A percentile compares a stretch with the other conserved stretches of the same genome.
Conservation (phyloP, 176 grass and related monocot species). For the Juncus effusus region DNA sequence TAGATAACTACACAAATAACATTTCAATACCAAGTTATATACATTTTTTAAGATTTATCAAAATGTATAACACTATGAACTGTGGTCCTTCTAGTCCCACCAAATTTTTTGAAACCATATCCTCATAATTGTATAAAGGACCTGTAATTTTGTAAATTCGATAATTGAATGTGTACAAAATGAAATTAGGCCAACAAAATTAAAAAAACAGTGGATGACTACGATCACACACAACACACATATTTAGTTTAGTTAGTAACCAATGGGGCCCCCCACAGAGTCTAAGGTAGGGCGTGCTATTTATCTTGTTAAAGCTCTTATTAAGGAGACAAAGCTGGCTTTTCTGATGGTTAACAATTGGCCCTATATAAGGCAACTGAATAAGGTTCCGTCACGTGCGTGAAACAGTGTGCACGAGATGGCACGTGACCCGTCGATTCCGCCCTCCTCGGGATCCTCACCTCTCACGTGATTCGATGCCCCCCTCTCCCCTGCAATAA, state of each 20-base stretch:
- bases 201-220: too few species aligned
- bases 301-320: slow-evolving; percentile 24
- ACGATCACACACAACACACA: too few species aligned
- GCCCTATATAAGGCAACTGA: slow-evolving; percentile 5
- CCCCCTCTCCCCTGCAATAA: neutral
- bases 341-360: slow-evolving; percentile 29
- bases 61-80: too few species aligned
- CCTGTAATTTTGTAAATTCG: too few species aligned
- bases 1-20: too few species aligned
- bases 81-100: too few species aligned
- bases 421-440: slow-evolving; percentile 65
- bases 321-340: slow-evolving; percentile 35
- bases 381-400: slow-evolving; percentile 42
- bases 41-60: too few species aligned
- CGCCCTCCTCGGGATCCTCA: slow-evolving; percentile 78
- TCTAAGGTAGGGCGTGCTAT: neutral
- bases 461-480: slow-evolving; percentile 83
- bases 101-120: too few species aligned
- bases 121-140: too few species aligned
- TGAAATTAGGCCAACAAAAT: too few species aligned
- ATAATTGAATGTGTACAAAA: too few species aligned
- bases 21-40: too few species aligned
- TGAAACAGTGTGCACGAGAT: slow-evolving; percentile 49
- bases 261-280: slow-evolving; percentile 8
- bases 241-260: neutral